These are phyloP conservation scores for Ophiognomonia clavigignenti-juglandacearum DNA, from an alignment of 2,329 filamentous ascomycete species.

Conservation along the genomic window DNA sequence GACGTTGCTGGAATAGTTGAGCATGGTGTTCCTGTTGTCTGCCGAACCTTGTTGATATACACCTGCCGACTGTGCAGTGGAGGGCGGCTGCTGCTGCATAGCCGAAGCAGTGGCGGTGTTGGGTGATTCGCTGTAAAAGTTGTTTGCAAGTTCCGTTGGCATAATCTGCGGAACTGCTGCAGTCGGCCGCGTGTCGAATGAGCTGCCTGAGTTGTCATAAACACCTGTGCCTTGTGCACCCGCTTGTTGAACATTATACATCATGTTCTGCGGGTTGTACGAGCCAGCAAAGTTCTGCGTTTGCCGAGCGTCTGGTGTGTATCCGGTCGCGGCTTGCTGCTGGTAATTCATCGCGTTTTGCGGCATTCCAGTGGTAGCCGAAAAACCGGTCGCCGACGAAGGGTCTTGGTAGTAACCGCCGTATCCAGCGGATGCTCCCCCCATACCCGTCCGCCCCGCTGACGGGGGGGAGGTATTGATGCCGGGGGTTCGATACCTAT, in stretches of 20 bases:
- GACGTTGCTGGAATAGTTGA: constrained; percentile 47
- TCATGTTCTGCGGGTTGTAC: constrained; percentile 64
- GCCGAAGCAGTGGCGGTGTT: constrained; percentile 54
- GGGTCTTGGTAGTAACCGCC: constrained; percentile 56
- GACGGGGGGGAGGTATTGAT: constrained; percentile 44
- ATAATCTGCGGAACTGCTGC: constrained; percentile 75
- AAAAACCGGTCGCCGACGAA: constrained; percentile 40
- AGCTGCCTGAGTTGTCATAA: constrained; percentile 67
- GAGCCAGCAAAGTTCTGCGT: constrained; percentile 47
- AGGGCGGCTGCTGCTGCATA: constrained; percentile 44
- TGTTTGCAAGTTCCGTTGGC: constrained; percentile 56
- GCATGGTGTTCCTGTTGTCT: constrained; percentile 47
- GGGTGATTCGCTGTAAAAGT: constrained; percentile 66
- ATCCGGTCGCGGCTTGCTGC: constrained; percentile 53
- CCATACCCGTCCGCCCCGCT: constrained; percentile 41
- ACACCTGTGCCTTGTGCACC: constrained; percentile 51
- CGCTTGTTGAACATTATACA: constrained; percentile 73
- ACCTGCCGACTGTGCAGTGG: constrained; percentile 46
- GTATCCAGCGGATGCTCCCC: constrained; percentile 51
- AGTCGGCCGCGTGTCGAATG: constrained; percentile 71
- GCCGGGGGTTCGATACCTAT: constrained; percentile 44
- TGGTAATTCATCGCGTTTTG: constrained; percentile 50
- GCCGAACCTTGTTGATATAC: constrained; percentile 63
- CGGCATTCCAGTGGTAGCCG: constrained; percentile 52
- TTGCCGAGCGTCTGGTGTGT: constrained; percentile 56